Base-by-base conservation (phyloP, 352 stramenopile species). In the Phytophthora lateralis region DNA sequence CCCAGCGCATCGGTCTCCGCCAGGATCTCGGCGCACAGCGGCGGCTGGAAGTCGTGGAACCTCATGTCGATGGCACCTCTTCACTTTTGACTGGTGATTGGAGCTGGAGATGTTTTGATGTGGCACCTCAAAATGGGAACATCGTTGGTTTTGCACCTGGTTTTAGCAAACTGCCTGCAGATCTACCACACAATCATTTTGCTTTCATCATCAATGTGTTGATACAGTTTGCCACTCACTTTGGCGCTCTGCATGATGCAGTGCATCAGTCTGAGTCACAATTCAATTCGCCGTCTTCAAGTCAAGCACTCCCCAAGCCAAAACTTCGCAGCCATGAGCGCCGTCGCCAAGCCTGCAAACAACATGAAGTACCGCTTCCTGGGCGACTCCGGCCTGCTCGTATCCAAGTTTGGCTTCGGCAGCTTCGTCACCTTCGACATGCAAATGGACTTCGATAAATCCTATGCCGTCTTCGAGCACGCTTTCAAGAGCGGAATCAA, bases 1-100 rank as follows among this genome's bases (percentile, higher is more conserved):
- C 85, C 85, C 61, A 97, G 68, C 41, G 79, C 69, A 59, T 90
- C 78, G 9, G 91, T 71, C 70, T 89, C 81, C 30, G 54, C 67
- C 34, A 97, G 75, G 44, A 95, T 78, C 66, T 87, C 79, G 29
- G 69, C 63, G 66, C 82, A 93, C 27, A 97, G 71, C 70, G 85
- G 41, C 54, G 89, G 89, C 64, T 83, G 72, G 70, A 95, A 89
- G 55, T 95, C 80, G 75, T 69, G 72, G 72, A 97, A 97, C 55
- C 78, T 75, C 86, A 96, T 93, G 26, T 18, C 34, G 6, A 9
- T 9, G 12, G 15, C 7, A 44, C 6, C 38, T 45, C 7, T 45
- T 45, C 17, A 26, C 39, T 45, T 8, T 65, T 53, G 43, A 52
- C 44, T 67, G 43, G 38, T 53, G 32, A 47, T 12, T n/a, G n/a